Base-by-base conservation (phyloP, 2,329 filamentous ascomycete genomes). In the Fusarium tricinctum region DNA sequence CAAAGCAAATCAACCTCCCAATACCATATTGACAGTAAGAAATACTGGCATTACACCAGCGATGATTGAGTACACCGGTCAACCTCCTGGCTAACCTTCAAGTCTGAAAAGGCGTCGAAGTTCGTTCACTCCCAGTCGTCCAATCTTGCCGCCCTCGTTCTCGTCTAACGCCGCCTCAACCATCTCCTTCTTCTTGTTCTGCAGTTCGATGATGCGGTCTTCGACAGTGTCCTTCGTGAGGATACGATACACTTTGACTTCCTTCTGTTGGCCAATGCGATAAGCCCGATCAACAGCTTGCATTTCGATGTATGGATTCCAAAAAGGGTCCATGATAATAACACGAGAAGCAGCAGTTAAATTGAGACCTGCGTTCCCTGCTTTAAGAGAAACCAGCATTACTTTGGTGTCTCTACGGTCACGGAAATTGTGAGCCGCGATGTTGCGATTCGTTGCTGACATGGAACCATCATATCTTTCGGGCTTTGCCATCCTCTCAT, bases 281-380 rank as follows among this genome's bases (percentile, higher is more conserved):
- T 97, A 91, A 4, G 94, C 92, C 22, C 94, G 91, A 77, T 97
- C 94, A 50, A 97, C 90, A 6, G 94, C 94, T 79, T 97, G 94
- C 79, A 94, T 93, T 80, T 97, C 94, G 48, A 97, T 91, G 75
- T 91, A 97, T 0, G 94, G 94, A 68, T 97, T 97, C 93, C 93
- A 97, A 81, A 97, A 97, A 0, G 94, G 94, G 76, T 97, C 94
- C 75, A 97, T 89, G 68, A 97, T 92, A 77, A 97, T 93, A 70
- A 97, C 92, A 67, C 93, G 91, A 2, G 90, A 93, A 1, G 94
- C 94, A 19, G 89, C 88, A 39, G 91, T 92, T 22, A 97, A 85
- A 74, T 97, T 97, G 45, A 97, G 86, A 2, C 94, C 94, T 0
- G 94, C 89, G 60, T 91, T 92, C 77, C 92, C 95, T 5, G 96